Evolutionary conservation across 2,329 filamentous ascomycete species (phyloP).

Genomic region (Fusarium neocosmosporiellum): DNA sequence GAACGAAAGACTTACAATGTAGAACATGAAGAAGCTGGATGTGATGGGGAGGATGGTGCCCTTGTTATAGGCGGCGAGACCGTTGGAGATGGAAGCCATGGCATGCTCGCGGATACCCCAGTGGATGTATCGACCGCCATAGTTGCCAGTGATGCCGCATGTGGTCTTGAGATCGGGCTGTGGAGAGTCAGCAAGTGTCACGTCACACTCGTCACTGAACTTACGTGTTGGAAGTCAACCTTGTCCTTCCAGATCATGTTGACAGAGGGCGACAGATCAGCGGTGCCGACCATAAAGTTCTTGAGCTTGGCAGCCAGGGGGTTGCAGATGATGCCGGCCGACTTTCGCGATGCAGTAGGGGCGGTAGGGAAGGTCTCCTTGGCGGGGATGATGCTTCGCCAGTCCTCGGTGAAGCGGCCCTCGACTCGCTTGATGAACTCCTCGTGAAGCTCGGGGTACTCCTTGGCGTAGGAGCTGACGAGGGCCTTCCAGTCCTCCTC

Average conservation of each 20-base stretch:
- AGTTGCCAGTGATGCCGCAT: slow-evolving; percentile 66
- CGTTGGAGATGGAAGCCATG: slow-evolving; percentile 69
- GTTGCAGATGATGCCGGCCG: slow-evolving; percentile 60
- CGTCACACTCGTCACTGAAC: neutral
- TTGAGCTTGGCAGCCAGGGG: slow-evolving; percentile 60
- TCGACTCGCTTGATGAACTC: slow-evolving; percentile 61
- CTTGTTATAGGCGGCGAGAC: slow-evolving; percentile 67
- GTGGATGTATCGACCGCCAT: slow-evolving; percentile 67
- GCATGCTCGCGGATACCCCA: slow-evolving; percentile 72
- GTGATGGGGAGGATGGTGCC: slow-evolving; percentile 69
- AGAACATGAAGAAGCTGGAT: slow-evolving; percentile 73
- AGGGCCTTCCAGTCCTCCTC: slow-evolving; percentile 60
- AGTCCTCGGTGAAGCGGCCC: slow-evolving; percentile 60
- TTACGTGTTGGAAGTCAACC: slow-evolving; percentile 60
- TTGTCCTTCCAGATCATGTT: slow-evolving; percentile 67
- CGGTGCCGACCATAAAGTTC: slow-evolving; percentile 65
- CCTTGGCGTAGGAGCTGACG: slow-evolving; percentile 54
- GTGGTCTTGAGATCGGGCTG: slow-evolving; percentile 51
- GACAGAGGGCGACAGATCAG: slow-evolving; percentile 63
- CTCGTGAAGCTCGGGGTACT: slow-evolving; percentile 60
- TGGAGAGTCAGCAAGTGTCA: neutral
- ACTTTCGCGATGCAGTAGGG: slow-evolving; percentile 62
- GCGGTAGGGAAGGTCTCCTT: slow-evolving; percentile 57
- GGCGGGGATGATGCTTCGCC: slow-evolving; percentile 60
- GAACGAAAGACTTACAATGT: slow-evolving; percentile 43